A percentile compares a stretch with the other conserved stretches of the same genome.
phyloP scores from a whole-genome alignment of 768 basidiomycete genomes.

The Russula lepida region DNA sequence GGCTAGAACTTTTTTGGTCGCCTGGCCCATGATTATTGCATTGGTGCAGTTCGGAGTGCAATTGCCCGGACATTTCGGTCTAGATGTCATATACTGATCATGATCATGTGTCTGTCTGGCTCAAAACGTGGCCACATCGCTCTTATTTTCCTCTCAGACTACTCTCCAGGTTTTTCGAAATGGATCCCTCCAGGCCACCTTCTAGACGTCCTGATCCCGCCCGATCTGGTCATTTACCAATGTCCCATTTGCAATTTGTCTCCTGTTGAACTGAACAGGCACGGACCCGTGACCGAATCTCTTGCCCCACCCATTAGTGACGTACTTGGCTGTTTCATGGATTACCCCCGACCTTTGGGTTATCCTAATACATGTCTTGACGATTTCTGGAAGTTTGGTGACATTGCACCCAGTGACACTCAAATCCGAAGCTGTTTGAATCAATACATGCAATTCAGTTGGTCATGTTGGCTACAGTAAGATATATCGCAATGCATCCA shows the following conservation, averaged over 20 bases:
- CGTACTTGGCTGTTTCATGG: too few relatives aligned
- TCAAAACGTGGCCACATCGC: constrained; percentile 2
- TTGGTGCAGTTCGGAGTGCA: not conserved
- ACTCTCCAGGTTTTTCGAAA: not conserved
- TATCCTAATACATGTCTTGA: not conserved
- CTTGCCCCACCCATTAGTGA: too few relatives aligned
- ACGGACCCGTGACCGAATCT: too few relatives aligned
- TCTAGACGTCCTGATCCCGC: constrained; percentile 7
- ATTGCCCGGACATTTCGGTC: not conserved
- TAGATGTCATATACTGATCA: not conserved
- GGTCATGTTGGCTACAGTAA: too few relatives aligned
- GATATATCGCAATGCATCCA: too few relatives aligned
- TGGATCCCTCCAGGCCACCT: not conserved
- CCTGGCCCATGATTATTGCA: not conserved
- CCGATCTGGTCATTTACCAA: not conserved
- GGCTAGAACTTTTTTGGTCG: not conserved
- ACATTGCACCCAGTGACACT: too few relatives aligned
- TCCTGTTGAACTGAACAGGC: too few relatives aligned
- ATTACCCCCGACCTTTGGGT: not conserved
- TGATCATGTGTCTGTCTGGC: constrained; percentile 1
- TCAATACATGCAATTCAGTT: too few relatives aligned
- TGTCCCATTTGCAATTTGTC: not conserved
- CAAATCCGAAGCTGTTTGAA: too few relatives aligned
- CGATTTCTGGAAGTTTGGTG: too few relatives aligned
- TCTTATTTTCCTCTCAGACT: not conserved